Conservation (phyloP, 352 stramenopile species). For the Phytopythium delawarense region DNA sequence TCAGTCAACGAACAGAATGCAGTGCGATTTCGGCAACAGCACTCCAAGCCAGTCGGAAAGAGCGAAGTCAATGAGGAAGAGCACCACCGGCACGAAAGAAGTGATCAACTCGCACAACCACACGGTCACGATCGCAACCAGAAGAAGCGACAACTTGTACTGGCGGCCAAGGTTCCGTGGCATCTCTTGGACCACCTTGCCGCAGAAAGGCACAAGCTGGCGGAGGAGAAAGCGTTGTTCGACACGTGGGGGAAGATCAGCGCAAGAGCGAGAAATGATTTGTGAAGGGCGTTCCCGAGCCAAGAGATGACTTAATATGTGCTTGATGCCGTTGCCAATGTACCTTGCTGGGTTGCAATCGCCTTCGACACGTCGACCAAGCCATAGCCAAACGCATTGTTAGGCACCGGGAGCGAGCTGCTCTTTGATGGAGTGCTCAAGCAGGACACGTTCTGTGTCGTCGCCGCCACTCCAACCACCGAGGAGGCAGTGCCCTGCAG, state of each 20-base stretch:
- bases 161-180: slow-evolving; percentile 63
- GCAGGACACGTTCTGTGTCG: slow-evolving; percentile 8
- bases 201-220: slow-evolving; percentile 37
- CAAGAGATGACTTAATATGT: neutral
- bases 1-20: slow-evolving; percentile 14
- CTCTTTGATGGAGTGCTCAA: slow-evolving; percentile 8
- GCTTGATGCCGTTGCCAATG: neutral
- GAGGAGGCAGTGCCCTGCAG: slow-evolving; percentile 12
- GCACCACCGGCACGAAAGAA: neutral
- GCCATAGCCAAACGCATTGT: slow-evolving; percentile 56
- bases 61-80: neutral
- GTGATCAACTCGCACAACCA: neutral
- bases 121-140: slow-evolving; percentile 19
- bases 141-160: slow-evolving; percentile 22
- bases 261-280: slow-evolving; percentile 7
- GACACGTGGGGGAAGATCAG: slow-evolving; percentile 42
- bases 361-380: slow-evolving; percentile 37
- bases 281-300: neutral
- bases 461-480: neutral
- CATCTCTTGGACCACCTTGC: slow-evolving; percentile 62
- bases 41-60: neutral
- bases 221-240: slow-evolving; percentile 59
- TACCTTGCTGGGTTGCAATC: slow-evolving; percentile 6
- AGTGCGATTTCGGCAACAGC: neutral
- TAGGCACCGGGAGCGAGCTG: slow-evolving; percentile 22